These are phyloP conservation scores for Physcomitrium patens DNA, from an alignment of 225 moss, liverwort and hornwort genomes.

Conservation along the genomic window DNA sequence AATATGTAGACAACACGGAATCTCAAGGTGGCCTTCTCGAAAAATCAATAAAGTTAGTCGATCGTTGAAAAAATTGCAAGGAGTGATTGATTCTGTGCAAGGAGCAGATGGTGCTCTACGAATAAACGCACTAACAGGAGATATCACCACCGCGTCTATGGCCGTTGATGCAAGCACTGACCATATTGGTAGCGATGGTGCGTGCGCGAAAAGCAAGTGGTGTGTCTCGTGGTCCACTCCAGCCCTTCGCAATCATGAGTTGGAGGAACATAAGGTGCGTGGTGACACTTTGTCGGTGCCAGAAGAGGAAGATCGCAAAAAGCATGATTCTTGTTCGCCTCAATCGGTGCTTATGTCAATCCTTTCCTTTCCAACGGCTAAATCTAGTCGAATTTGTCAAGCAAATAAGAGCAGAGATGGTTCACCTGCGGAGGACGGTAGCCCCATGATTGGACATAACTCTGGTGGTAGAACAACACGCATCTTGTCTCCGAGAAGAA, in stretches of 20 bases:
- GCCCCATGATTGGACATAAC: not conserved
- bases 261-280: slow-evolving; percentile 28
- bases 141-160: slow-evolving; percentile 66
- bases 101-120: slow-evolving; percentile 78
- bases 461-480: not conserved
- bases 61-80: slow-evolving; percentile 82
- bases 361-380: slow-evolving; percentile 29
- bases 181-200: slow-evolving; percentile 53
- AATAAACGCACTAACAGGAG: slow-evolving; percentile 62
- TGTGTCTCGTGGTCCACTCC: slow-evolving; percentile 81
- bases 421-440: slow-evolving; percentile 11
- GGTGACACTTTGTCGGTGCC: slow-evolving; percentile 17
- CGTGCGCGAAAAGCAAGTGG: slow-evolving; percentile 54
- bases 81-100: slow-evolving; percentile 89
- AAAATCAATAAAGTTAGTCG: slow-evolving; percentile 93
- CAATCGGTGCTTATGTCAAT: slow-evolving; percentile 46
- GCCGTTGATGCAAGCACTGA: slow-evolving; percentile 62
- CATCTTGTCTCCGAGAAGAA: slow-evolving; percentile 19
- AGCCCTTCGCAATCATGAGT: slow-evolving; percentile 35
- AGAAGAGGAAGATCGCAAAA: slow-evolving; percentile 30
- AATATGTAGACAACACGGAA: slow-evolving; percentile 90
- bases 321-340: slow-evolving; percentile 39
- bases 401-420: slow-evolving; percentile 24
- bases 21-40: slow-evolving; percentile 86
- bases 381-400: slow-evolving; percentile 25